Evolutionary conservation across 345 rosid species (phyloP).

Genomic region (Chamaenerion angustifolium): DNA sequence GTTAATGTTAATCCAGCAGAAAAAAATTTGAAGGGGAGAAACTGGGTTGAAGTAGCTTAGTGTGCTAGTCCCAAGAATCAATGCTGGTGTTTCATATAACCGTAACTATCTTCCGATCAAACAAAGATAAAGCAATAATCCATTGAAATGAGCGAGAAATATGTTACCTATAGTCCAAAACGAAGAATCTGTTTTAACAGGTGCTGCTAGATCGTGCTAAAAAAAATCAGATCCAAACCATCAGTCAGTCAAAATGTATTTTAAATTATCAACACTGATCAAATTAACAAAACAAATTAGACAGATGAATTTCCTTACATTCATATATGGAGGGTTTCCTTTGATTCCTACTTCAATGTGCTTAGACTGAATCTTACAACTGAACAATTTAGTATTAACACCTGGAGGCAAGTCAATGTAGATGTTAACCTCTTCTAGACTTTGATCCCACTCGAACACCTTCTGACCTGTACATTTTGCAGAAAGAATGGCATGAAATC

Average conservation of each 20-base stretch:
- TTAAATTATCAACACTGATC: no score
- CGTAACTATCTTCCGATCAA: not conserved
- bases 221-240: not conserved
- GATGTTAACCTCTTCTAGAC: slow-evolving; percentile 70
- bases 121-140: not conserved
- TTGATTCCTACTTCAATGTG: slow-evolving; percentile 89
- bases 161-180: slow-evolving; percentile 76
- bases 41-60: no score
- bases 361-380: slow-evolving; percentile 70
- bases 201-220: slow-evolving; percentile 63
- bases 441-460: slow-evolving; percentile 96
- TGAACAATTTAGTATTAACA: slow-evolving; percentile 54
- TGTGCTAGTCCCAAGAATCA: no score
- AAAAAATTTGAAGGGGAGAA: no score
- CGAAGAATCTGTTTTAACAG: slow-evolving; percentile 80
- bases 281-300: no score
- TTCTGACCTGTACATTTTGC: slow-evolving; percentile 31
- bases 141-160: not conserved
- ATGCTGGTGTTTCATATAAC: no score
- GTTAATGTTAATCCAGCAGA: no score
- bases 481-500: not conserved
- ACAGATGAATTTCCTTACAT: slow-evolving; percentile 21
- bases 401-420: slow-evolving; percentile 64
- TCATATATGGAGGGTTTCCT: slow-evolving; percentile 92
- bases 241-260: not conserved